These are phyloP conservation scores for Pezicula radicicola DNA, from an alignment of 2,329 filamentous ascomycete species.

Conservation along the genomic window DNA sequence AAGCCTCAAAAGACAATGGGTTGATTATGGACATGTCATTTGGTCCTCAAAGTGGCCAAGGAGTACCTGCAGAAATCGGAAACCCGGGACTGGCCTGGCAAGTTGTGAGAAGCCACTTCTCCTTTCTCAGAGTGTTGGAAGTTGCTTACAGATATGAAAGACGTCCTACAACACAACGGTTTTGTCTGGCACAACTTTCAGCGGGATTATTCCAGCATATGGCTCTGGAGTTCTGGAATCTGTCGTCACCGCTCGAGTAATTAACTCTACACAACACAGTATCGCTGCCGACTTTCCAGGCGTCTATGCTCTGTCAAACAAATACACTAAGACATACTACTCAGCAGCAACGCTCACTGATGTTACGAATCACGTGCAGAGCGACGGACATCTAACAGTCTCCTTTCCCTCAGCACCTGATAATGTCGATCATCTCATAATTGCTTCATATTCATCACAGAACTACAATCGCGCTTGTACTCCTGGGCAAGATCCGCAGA, in stretches of 20 bases:
- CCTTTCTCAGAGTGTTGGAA: not conserved
- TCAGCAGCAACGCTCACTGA: too few relatives aligned
- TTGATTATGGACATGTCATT: conserved; percentile 43
- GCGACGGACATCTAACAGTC: not conserved
- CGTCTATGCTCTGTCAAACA: too few relatives aligned
- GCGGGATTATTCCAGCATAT: conserved; percentile 35
- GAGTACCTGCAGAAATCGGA: conserved; percentile 35
- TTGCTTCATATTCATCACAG: not conserved
- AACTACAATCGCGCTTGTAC: not conserved
- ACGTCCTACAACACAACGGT: conserved; percentile 27
- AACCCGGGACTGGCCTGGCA: conserved; percentile 34
- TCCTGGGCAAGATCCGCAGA: conserved; percentile 11
- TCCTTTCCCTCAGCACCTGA: not conserved
- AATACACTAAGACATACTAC: too few relatives aligned
- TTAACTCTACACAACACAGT: not conserved
- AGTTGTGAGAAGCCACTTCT: conserved; percentile 11
- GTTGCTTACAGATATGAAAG: not conserved
- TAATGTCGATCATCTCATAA: not conserved
- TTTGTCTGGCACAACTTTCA: conserved; percentile 24
- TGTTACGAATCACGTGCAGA: not conserved
- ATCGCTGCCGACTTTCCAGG: not conserved
- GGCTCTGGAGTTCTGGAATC: conserved; percentile 27
- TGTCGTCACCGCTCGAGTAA: too few relatives aligned
- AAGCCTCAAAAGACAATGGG: conserved; percentile 31
- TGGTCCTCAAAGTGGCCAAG: conserved; percentile 44